phyloP scores from a whole-genome alignment of 176 grass and related monocot genomes.

The Oryza officinalis region DNA sequence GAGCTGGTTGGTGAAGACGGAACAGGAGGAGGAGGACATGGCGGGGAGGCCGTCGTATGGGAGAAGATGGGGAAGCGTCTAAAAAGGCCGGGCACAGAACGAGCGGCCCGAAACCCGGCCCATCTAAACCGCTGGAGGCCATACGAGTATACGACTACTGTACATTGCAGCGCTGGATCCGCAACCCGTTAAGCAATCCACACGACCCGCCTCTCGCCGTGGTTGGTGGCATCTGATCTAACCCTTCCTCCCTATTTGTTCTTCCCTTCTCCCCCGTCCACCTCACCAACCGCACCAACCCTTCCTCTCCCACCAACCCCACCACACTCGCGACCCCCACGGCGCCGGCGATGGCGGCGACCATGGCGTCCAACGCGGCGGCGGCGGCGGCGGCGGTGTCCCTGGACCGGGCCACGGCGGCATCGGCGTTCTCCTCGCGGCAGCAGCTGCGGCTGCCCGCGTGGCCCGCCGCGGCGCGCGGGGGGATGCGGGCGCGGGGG shows the following conservation, averaged over 20 bases:
- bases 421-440: background rate
- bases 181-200: no score
- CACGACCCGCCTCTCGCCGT: background rate
- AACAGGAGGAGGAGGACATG: no score
- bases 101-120: no score
- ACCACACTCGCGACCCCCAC: background rate
- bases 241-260: slow-evolving; percentile 35
- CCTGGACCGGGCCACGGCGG: slow-evolving; percentile 35
- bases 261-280: background rate
- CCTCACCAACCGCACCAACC: slow-evolving; percentile 25
- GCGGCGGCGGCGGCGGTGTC: background rate
- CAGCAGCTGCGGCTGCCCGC: slow-evolving; percentile 28
- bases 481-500: slow-evolving; percentile 8
- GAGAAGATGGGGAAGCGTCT: no score
- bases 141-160: no score
- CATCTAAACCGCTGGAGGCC: no score
- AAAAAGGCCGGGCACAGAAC: no score
- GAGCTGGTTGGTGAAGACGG: no score
- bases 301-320: no score
- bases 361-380: slow-evolving; percentile 35
- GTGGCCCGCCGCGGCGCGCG: background rate
- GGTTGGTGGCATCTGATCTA: slow-evolving; percentile 31
- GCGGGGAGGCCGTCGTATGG: no score
- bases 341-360: slow-evolving; percentile 17
- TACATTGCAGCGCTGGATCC: no score